Evolutionary conservation across 2,329 filamentous ascomycete species (phyloP).

Genomic region (Trichoderma sp.): DNA sequence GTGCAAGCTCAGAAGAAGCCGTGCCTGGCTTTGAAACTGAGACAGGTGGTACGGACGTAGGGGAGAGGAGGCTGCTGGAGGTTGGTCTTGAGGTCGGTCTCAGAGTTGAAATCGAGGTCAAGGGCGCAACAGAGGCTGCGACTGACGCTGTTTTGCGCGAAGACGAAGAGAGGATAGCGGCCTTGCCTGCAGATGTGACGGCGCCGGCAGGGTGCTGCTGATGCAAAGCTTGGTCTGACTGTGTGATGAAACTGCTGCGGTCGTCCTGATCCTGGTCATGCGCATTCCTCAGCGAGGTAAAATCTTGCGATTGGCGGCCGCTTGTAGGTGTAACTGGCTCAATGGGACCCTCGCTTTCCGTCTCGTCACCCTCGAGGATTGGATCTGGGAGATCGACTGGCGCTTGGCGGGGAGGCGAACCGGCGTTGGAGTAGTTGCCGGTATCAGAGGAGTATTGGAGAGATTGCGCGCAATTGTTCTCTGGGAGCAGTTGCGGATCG

Average conservation of each 20-base stretch:
- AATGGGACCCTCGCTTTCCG: conserved; percentile 58
- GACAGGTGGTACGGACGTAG: background rate
- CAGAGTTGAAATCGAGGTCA: background rate
- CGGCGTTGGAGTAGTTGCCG: conserved; percentile 34
- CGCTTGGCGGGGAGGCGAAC: conserved; percentile 50
- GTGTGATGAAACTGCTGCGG: conserved; percentile 30
- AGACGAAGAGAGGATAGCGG: conserved; percentile 22
- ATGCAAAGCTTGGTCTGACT: conserved; percentile 29
- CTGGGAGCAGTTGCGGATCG: background rate
- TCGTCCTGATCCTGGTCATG: conserved; percentile 33
- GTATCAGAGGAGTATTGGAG: background rate
- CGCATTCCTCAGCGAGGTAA: conserved; percentile 44
- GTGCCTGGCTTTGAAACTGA: conserved; percentile 4
- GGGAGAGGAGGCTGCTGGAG: background rate
- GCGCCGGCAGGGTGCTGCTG: conserved; percentile 5
- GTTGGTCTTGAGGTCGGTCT: background rate
- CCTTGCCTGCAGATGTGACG: conserved; percentile 11
- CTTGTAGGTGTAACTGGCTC: conserved; percentile 65
- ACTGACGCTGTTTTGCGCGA: background rate
- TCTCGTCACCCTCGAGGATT: conserved; percentile 62
- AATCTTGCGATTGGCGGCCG: conserved; percentile 56
- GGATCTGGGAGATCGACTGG: conserved; percentile 53
- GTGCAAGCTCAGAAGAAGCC: background rate
- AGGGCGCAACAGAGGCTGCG: background rate
- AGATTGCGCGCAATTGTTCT: conserved; percentile 3